Base-by-base conservation (phyloP, 179 eudicot genomes). In the Spinacia oleracea region DNA sequence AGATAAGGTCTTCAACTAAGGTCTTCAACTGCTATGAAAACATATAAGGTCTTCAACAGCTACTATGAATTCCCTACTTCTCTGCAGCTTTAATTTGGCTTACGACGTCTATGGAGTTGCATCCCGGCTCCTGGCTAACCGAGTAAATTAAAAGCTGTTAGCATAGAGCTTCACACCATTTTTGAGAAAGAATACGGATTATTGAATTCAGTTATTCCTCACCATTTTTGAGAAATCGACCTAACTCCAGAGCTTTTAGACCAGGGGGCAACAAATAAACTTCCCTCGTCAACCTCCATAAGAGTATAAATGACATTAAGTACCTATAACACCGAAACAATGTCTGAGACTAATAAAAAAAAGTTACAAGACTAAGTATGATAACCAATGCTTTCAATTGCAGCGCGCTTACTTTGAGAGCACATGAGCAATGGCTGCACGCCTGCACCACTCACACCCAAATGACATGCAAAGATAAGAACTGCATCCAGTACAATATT, bases 361-460 rank as follows among this genome's bases (percentile, higher is more conserved):
- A 11, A n/a, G 9, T 9, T n/a, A 4, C 40, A 35, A 5, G 42
- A 55, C 18, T n/a, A 56, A 4, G 7, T 11, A 1, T 0, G 11
- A n/a, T 34, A n/a, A 35, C 18, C 25, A 23, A 55, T 48, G 50
- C 53, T 74, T 27, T 38, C 27, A 6, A 27, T 34, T 2, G 64
- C 20, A 67, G 84, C n/a, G n/a, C n/a, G n/a, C 96, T 85, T 89
- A 96, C 99, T 96, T 98, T 56, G 99, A 96, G 68, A 94, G 85
- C 60, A 96, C 99, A 82, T 96, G 99, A 70, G 99, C 97, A 81
- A 94, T 90, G 73, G 99, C 99, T 14, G 99, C n/a, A n/a, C n/a
- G n/a, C n/a, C n/a, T n/a, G n/a, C 99, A 29, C 99, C 99, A 76
- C 91, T 84, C 20, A 96, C 97, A 31, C 99, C 99, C 87, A 88